Percentiles rank a stretch among this genome's conserved stretches.
phyloP scores from a whole-genome alignment of 495 filamentous ascomycete species.

The Xylaria venustula region DNA sequence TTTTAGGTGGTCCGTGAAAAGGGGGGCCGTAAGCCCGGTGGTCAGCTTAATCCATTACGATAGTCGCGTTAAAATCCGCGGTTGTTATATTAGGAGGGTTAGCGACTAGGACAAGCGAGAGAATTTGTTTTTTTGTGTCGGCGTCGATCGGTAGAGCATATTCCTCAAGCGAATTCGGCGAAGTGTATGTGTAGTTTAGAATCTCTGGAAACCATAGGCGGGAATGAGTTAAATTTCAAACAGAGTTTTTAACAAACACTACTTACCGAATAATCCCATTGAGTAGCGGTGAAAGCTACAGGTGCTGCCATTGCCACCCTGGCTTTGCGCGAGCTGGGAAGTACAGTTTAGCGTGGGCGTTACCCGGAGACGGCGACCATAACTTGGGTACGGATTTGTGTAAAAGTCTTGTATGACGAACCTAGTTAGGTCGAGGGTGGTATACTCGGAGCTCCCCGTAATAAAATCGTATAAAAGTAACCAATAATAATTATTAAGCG shows the following conservation, averaged over 20 bases:
- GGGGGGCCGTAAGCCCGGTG: no score
- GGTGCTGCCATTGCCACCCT: background rate
- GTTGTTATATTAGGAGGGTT: constrained; percentile 1
- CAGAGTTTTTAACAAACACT: background rate
- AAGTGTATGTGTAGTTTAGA: background rate
- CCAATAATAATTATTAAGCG: no score
- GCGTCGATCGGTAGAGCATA: background rate
- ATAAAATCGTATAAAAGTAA: no score
- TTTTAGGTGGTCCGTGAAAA: no score
- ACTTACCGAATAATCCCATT: constrained; percentile 3
- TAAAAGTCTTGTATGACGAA: background rate
- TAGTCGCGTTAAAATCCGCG: background rate
- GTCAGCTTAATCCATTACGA: background rate
- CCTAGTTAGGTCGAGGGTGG: no score
- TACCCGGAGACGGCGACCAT: background rate
- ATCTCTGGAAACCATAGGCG: background rate
- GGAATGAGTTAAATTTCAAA: background rate
- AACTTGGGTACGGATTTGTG: background rate
- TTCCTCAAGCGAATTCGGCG: background rate
- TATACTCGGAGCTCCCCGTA: no score
- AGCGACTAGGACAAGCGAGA: background rate
- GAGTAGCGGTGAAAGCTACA: background rate
- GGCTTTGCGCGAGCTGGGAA: background rate
- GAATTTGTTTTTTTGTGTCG: background rate
- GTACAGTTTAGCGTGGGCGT: background rate